These are phyloP conservation scores for Leccinum disarticulatum DNA, from an alignment of 768 basidiomycete genomes.

Conservation along the genomic window DNA sequence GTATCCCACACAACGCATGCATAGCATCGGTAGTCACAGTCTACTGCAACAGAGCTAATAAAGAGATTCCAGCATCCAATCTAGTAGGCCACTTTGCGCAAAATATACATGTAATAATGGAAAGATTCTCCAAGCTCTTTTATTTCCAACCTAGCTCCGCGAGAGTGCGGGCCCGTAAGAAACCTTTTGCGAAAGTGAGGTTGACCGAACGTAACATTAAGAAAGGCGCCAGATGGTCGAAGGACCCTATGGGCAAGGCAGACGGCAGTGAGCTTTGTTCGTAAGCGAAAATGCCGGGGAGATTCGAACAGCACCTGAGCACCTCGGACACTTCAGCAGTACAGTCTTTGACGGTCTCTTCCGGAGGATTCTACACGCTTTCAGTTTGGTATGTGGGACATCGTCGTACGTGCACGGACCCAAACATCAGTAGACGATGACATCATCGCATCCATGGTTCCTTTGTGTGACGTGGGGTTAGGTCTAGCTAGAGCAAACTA, in stretches of 20 bases:
- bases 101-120: conserved; percentile 79
- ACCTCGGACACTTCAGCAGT: conserved; percentile 76
- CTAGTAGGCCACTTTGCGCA: conserved; percentile 40
- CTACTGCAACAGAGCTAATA: not conserved
- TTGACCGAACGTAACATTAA: conserved; percentile 87
- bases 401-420: conserved; percentile 41
- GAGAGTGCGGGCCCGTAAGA: conserved; percentile 43
- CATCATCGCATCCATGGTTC: conserved; percentile 92
- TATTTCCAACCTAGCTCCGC: conserved; percentile 61
- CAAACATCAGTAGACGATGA: conserved; percentile 79
- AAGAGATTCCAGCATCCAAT: not conserved
- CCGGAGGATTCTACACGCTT: conserved; percentile 62
- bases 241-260: conserved; percentile 51
- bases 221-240: conserved; percentile 56
- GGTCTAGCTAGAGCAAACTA: not conserved
- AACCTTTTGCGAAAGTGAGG: conserved; percentile 82
- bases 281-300: not conserved
- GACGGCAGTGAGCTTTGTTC: not conserved
- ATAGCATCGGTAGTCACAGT: too few species aligned
- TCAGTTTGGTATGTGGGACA: conserved; percentile 1
- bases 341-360: conserved; percentile 68
- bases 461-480: conserved; percentile 25
- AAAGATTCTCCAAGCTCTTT: conserved; percentile 75
- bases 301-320: conserved; percentile 46
- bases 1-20: not conserved